phyloP scores from a whole-genome alignment of 768 basidiomycete genomes.

The Collybia mongolica region DNA sequence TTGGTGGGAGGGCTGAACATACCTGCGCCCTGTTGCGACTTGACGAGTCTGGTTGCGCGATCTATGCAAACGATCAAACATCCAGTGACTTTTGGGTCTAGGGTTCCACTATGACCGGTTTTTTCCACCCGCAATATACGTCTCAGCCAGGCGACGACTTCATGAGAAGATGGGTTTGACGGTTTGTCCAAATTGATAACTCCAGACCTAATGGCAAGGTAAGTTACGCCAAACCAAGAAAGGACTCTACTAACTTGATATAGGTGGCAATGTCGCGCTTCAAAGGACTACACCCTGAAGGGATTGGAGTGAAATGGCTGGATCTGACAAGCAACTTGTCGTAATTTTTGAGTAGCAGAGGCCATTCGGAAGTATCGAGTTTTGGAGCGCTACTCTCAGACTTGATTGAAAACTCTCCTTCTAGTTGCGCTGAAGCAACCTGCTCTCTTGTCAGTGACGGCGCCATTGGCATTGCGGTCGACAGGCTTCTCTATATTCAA shows the following conservation, averaged over 20 bases:
- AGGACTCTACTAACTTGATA: conserved; percentile 65
- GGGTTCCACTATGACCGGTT: conserved; percentile 97
- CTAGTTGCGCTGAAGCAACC: conserved; percentile 71
- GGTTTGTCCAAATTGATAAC: conserved; percentile 99
- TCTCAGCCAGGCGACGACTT: conserved; percentile 98
- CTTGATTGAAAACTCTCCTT: conserved; percentile 80
- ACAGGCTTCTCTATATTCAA: neutral
- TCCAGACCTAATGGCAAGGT: conserved; percentile 67
- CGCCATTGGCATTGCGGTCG: conserved; percentile 25
- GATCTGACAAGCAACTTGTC: conserved; percentile 94
- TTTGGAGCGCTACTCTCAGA: conserved; percentile 70
- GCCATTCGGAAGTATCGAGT: conserved; percentile 97
- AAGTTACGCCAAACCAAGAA: neutral
- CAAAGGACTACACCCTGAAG: conserved; percentile 88
- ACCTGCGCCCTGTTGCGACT: conserved; percentile 99
- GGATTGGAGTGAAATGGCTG: conserved; percentile 97
- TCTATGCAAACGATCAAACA: conserved; percentile 99
- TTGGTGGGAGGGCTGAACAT: conserved; percentile 19
- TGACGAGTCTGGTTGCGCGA: conserved; percentile 95
- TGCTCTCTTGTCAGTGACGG: conserved; percentile 60
- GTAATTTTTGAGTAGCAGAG: conserved; percentile 96
- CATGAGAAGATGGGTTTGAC: conserved; percentile 98
- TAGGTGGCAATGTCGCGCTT: conserved; percentile 92
- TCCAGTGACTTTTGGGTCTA: conserved; percentile 99
- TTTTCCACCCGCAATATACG: conserved; percentile 97